A percentile compares a stretch with the other conserved stretches of the same genome.
Evolutionary conservation across 2,329 filamentous ascomycete species (phyloP).

Genomic region (Aspergillus pseudoviridinutans): DNA sequence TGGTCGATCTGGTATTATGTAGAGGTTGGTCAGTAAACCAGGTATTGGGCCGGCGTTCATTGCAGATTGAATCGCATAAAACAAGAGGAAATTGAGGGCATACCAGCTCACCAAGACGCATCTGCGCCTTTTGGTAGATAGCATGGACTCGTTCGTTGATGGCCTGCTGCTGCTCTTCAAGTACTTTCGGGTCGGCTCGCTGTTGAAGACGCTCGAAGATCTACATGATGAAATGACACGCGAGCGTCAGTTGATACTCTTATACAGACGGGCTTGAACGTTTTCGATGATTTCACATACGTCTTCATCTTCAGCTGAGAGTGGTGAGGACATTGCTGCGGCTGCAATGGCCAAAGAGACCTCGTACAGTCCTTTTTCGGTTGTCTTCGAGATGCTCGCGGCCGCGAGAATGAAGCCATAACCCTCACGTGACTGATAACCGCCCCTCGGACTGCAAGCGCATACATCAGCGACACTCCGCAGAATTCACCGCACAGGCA

Average conservation of each 20-base stretch:
- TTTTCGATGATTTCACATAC: conserved; percentile 17
- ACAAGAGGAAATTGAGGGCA: conserved; percentile 14
- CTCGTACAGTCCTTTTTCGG: conserved; percentile 11
- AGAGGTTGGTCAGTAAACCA: conserved; percentile 8
- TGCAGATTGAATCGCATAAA: background rate
- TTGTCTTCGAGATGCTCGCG: conserved; percentile 13
- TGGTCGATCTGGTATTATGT: conserved; percentile 59
- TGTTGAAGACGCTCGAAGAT: conserved; percentile 40
- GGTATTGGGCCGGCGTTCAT: background rate
- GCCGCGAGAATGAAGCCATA: conserved; percentile 18
- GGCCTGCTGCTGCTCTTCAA: conserved; percentile 57
- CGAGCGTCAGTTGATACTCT: conserved; percentile 5
- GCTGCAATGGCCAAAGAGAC: conserved; percentile 29
- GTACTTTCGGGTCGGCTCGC: conserved; percentile 55
- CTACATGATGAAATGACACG: conserved; percentile 20
- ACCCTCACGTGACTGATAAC: conserved; percentile 18
- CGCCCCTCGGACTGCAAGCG: conserved; percentile 4
- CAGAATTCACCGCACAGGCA: background rate
- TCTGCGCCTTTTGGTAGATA: conserved; percentile 60
- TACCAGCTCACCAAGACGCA: conserved; percentile 63
- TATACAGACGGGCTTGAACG: background rate
- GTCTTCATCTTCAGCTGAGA: conserved; percentile 41
- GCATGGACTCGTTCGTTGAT: conserved; percentile 56
- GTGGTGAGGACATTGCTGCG: conserved; percentile 42
- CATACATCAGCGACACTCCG: conserved; percentile 1